phyloP scores from a whole-genome alignment of 139 green algal genomes.

The Pseudopediastrum boryanum region DNA sequence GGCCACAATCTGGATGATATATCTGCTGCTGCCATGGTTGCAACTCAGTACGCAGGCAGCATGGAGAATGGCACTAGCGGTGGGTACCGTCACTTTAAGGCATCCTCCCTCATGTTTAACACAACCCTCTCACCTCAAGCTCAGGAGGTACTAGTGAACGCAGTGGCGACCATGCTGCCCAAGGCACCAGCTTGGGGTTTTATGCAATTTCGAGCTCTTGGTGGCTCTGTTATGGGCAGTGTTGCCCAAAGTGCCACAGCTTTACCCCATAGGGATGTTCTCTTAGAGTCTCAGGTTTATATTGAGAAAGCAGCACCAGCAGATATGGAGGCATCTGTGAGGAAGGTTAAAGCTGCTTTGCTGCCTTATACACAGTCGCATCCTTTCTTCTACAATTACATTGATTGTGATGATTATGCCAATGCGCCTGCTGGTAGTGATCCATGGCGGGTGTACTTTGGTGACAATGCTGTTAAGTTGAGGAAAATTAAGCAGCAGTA shows the following conservation, averaged over 20 bases:
- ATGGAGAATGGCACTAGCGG: too few relatives aligned
- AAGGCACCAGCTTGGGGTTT: too few relatives aligned
- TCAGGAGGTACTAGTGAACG: too few relatives aligned
- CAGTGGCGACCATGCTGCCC: too few relatives aligned
- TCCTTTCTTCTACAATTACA: not conserved
- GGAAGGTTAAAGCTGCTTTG: not conserved
- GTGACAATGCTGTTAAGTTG: not conserved
- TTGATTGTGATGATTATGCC: not conserved
- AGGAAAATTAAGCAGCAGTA: not conserved
- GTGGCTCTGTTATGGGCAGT: not conserved
- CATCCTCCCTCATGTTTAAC: too few relatives aligned
- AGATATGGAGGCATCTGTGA: not conserved
- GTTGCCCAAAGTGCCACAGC: not conserved
- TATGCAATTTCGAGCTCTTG: too few relatives aligned
- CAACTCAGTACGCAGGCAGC: too few relatives aligned
- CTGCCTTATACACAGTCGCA: not conserved
- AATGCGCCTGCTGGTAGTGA: not conserved
- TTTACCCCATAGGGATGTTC: not conserved
- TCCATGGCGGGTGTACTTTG: not conserved
- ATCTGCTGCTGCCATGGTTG: too few relatives aligned
- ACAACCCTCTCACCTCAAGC: too few relatives aligned
- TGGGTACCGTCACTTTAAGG: too few relatives aligned
- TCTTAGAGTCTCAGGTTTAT: not conserved
- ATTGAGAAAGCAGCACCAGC: not conserved
- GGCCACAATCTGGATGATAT: not conserved